Base-by-base conservation (phyloP, 2,329 filamentous ascomycete genomes). In the Septoria petroselini region DNA sequence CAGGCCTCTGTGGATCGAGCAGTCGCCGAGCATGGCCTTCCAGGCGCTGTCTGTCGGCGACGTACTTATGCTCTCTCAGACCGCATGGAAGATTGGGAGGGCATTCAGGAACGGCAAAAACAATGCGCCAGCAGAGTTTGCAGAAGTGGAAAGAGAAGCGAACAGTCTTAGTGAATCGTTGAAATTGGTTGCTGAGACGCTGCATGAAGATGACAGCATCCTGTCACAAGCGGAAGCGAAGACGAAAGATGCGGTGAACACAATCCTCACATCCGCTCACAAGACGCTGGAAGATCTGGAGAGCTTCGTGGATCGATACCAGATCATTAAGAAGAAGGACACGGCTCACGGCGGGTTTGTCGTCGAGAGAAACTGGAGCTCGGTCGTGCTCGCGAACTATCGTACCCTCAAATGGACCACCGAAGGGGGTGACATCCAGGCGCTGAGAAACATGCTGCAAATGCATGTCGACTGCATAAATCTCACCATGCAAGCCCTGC, bases 351-450 rank as follows among this genome's bases (percentile, higher is more conserved):
- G 70, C 2, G 23, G 34, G n/a, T 71, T 70, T 45, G 64, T 69
- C 1, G 67, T 73, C 17, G 71, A 74, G 48, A 64, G 71, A 38
- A 67, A 64, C 34, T 76, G 73, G 73, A 73, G 68, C 41, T 65
- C 71, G 31, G 58, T 70, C 2, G 70, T 74, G 0, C 38, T 75
- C 6, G 57, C 66, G 4, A 68, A 71, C 51, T 73, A 72, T 58
- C 68, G 68, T 47, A 69, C 66, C 4, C 67, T 75, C 60, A 67
- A 68, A 50, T 76, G 73, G 73, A 75, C 73, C 2, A 66, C 68
- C 1, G 70, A 74, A 21, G 71, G 71, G 9, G 72, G 72, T 1
- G 62, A 64, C 41, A 68, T 76, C 17, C 59, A 65, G 8, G 62
- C 68, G 17, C 56, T 76, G 43, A 62, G 66, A 38, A 62, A 68